Conservation (phyloP, 495 filamentous ascomycete species). For the Trichocladium antarcticum region DNA sequence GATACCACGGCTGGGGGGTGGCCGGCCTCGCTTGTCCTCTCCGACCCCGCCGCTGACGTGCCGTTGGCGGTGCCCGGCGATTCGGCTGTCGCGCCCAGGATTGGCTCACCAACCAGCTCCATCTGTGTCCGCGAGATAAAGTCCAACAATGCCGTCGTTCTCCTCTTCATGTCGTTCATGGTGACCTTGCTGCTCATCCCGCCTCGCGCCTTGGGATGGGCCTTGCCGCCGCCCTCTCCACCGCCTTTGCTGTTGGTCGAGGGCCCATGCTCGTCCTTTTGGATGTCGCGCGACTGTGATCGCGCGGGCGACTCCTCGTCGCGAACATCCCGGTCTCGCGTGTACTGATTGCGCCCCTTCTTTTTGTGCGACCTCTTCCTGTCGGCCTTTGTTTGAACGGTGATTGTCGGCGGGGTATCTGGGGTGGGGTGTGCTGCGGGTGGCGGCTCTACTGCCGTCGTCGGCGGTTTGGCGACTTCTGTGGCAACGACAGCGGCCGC, state of each 20-base stretch:
- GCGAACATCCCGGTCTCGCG: conserved; percentile 56
- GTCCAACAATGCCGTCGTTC: conserved; percentile 71
- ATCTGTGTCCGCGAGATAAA: conserved; percentile 86
- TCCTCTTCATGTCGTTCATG: conserved; percentile 84
- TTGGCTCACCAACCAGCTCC: conserved; percentile 58
- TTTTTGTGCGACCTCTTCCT: conserved; percentile 49
- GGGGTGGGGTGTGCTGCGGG: conserved; percentile 35
- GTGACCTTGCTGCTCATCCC: conserved; percentile 55
- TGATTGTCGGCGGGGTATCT: conserved; percentile 42
- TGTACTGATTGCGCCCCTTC: conserved; percentile 81
- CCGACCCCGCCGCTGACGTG: not conserved
- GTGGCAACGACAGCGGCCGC: conserved; percentile 15
- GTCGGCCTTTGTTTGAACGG: conserved; percentile 16
- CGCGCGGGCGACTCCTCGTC: conserved; percentile 56
- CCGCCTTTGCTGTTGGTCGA: conserved; percentile 14
- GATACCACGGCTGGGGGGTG: not conserved
- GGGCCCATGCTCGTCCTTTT: conserved; percentile 27
- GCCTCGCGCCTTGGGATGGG: conserved; percentile 28
- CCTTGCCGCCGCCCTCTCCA: conserved; percentile 18
- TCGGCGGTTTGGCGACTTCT: conserved; percentile 19
- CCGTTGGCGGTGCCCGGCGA: conserved; percentile 1
- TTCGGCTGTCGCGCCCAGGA: conserved; percentile 7
- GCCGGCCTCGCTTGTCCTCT: conserved; percentile 3
- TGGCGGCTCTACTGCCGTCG: conserved; percentile 13
- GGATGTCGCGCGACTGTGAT: conserved; percentile 54